Conservation (phyloP, 352 stramenopile species). For the Phytophthora sansomeana region DNA sequence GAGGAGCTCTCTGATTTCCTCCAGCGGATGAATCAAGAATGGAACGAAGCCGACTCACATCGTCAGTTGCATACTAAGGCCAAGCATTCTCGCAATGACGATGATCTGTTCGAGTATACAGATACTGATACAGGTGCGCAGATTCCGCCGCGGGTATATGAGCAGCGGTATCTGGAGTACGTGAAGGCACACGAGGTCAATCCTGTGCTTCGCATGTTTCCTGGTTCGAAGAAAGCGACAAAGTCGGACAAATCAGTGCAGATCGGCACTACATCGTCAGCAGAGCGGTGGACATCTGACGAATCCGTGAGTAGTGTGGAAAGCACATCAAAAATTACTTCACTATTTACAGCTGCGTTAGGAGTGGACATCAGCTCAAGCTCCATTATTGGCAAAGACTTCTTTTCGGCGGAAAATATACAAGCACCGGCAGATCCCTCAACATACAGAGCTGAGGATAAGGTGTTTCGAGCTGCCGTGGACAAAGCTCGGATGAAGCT, state of each 20-base stretch:
- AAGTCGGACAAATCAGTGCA: background rate
- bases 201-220: slow-evolving; percentile 48
- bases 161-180: slow-evolving; percentile 58
- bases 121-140: slow-evolving; percentile 48
- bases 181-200: slow-evolving; percentile 40
- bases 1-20: slow-evolving; percentile 44
- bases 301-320: background rate
- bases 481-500: slow-evolving; percentile 29
- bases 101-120: slow-evolving; percentile 62
- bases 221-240: background rate
- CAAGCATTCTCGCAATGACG: slow-evolving; percentile 36
- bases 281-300: background rate
- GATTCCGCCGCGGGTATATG: slow-evolving; percentile 49
- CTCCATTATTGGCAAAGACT: slow-evolving; percentile 47
- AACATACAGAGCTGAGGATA: slow-evolving; percentile 15
- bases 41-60: slow-evolving; percentile 50
- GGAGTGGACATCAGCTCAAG: slow-evolving; percentile 53
- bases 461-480: slow-evolving; percentile 30
- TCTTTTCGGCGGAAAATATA: slow-evolving; percentile 31
- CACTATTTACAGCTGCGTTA: slow-evolving; percentile 29
- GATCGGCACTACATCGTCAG: background rate
- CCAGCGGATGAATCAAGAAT: slow-evolving; percentile 64
- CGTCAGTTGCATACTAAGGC: slow-evolving; percentile 49
- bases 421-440: background rate
- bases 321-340: background rate